Conservation (phyloP, 2,329 filamentous ascomycete species). For the Aspergillus viridinutans region DNA sequence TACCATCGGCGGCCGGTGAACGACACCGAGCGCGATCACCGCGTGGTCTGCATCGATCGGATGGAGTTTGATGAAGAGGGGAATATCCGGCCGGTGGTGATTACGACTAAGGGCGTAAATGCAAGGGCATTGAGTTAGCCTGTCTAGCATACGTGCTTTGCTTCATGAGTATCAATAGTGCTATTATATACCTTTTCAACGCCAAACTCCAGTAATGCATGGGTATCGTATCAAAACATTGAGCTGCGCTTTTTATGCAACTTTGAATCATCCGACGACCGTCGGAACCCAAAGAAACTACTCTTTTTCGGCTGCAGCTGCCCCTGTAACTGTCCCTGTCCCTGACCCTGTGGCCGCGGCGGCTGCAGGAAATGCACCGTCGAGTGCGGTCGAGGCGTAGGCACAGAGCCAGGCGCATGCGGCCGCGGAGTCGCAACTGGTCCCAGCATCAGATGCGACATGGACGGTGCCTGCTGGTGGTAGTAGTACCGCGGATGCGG, state of each 20-base stretch:
- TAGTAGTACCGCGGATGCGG: slow-evolving; percentile 11
- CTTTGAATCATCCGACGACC: slow-evolving; percentile 32
- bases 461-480: slow-evolving; percentile 10
- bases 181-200: neutral
- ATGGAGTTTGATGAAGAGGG: slow-evolving; percentile 46
- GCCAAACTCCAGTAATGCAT: neutral
- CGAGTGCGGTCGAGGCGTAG: slow-evolving; percentile 14
- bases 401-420: neutral
- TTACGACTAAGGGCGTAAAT: slow-evolving; percentile 30
- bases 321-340: neutral
- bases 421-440: neutral
- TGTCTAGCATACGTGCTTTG: neutral
- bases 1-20: slow-evolving; percentile 46
- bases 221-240: slow-evolving; percentile 37
- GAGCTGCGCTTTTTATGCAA: slow-evolving; percentile 45
- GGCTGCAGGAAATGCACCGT: slow-evolving; percentile 15
- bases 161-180: neutral
- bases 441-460: slow-evolving; percentile 5
- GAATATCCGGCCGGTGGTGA: slow-evolving; percentile 41
- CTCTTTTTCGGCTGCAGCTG: slow-evolving; percentile 38
- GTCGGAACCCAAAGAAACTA: slow-evolving; percentile 43
- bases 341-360: slow-evolving; percentile 11
- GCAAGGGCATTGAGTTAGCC: slow-evolving; percentile 8
- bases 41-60: slow-evolving; percentile 46
- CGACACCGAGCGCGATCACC: slow-evolving; percentile 45